Evolutionary conservation across 208 protist genomes (phyloP), one percentile per base, ranked within the genome.

Genomic region (Kentomonas sorsogonicus): DNA sequence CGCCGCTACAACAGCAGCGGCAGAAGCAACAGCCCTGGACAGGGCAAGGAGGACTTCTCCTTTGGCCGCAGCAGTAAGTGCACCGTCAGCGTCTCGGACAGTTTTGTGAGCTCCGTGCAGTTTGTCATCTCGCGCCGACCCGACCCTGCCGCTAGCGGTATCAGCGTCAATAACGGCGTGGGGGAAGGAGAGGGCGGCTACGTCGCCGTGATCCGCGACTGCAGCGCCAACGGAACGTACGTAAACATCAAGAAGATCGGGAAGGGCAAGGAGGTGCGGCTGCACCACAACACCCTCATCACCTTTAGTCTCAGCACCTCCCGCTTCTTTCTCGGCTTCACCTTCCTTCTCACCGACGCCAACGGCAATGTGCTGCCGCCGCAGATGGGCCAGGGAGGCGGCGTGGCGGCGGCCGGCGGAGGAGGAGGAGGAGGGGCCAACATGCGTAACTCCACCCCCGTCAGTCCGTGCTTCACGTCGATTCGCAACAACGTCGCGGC

Each of bases 61-160:
- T 83, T 95, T 55, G 89, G 89, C 45, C 77, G 89, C 27, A 95
- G 89, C 57, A 89, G 81, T 55, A 88, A 88, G 61, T 95, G 89
- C 63, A 79, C 76, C 26, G 67, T 72, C 6, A 80, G 72, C 9
- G 69, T 85, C 1, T 53, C 62, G 0, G 89, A 95, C 59, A 78
- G 66, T 11, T 90, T 90, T 52, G 81, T 95, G 30, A 93, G 85
- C 68, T 82, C 80, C 60, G 54, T 89, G 20, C 89, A 95, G 56
- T 95, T 95, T 48, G 67, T 69, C 22, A 83, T 95, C 57, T 63
- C 68, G 20, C 74, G 88, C 34, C 20, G 64, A 57, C 26, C 29
- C 61, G 18, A 53, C 33, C 29, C 34, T 50, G 26, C 20, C 31
- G 18, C 2, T 23, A 30, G 10, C 41, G 44, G 59, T 29, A 58